phyloP scores from a whole-genome alignment of 2,329 filamentous ascomycete genomes.

The Pseudonectria buxi region DNA sequence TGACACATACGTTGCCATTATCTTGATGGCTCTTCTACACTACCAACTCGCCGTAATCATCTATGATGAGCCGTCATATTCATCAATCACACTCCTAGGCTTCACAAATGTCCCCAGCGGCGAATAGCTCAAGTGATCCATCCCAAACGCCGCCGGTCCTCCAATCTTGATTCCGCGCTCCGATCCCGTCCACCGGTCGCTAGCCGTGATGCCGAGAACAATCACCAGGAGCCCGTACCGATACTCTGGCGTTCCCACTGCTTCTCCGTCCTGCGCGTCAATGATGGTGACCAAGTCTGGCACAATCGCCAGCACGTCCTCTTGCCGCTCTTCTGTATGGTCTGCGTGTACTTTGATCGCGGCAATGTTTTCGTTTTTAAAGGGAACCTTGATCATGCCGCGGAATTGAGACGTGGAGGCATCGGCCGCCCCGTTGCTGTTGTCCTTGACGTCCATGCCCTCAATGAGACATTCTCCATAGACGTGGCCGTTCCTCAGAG shows the following conservation, averaged over 20 bases:
- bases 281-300: conserved; percentile 52
- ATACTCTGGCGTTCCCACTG: conserved; percentile 51
- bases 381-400: conserved; percentile 56
- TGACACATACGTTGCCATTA: not conserved
- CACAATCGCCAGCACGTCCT: conserved; percentile 44
- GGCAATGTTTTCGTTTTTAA: conserved; percentile 70
- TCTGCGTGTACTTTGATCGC: conserved; percentile 34
- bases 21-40: too few relatives aligned
- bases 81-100: conserved; percentile 47
- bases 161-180: conserved; percentile 42
- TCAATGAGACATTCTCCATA: conserved; percentile 55
- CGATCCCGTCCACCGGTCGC: conserved; percentile 38
- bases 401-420: conserved; percentile 22
- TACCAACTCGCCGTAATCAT: too few relatives aligned
- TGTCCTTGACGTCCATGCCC: conserved; percentile 34
- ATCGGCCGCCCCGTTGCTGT: conserved; percentile 7
- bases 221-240: conserved; percentile 45
- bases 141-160: conserved; percentile 42
- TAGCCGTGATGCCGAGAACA: conserved; percentile 40
- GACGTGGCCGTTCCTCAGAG: conserved; percentile 49
- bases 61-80: conserved; percentile 27
- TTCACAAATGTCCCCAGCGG: conserved; percentile 42
- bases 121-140: conserved; percentile 40
- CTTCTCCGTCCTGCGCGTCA: conserved; percentile 49
- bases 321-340: conserved; percentile 30